These are phyloP conservation scores for Sarocladium strictum DNA, from an alignment of 2,329 filamentous ascomycete species.

Conservation along the genomic window DNA sequence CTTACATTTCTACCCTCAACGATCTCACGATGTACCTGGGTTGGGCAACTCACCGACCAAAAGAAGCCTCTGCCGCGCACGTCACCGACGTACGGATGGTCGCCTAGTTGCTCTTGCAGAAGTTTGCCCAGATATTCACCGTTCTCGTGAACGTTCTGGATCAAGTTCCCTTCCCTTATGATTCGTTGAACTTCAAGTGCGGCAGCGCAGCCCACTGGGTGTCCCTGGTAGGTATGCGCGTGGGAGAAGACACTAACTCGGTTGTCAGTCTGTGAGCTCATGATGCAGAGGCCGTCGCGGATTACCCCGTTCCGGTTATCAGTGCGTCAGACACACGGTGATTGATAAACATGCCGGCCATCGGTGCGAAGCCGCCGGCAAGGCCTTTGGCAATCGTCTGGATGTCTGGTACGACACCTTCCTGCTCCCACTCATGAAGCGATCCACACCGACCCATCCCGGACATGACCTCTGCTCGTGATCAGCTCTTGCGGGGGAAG, in stretches of 20 bases:
- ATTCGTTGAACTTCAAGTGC: conserved; percentile 34
- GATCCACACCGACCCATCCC: conserved; percentile 54
- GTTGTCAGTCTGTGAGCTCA: too few species aligned
- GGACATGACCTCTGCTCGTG: conserved; percentile 43
- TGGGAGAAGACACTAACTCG: too few species aligned
- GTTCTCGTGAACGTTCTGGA: conserved; percentile 21
- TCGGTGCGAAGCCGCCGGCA: conserved; percentile 48
- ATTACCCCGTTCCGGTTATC: too few species aligned
- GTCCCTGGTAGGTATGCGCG: conserved; percentile 21
- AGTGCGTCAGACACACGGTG: conserved; percentile 21
- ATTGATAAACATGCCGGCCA: conserved; percentile 49
- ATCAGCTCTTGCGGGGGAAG: too few species aligned
- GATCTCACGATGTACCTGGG: too few species aligned
- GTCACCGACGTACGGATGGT: conserved; percentile 22
- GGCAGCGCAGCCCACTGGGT: conserved; percentile 30
- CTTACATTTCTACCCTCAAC: too few species aligned
- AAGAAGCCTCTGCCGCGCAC: conserved; percentile 24
- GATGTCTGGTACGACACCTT: conserved; percentile 46
- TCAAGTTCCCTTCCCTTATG: conserved; percentile 26
- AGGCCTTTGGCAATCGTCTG: conserved; percentile 55
- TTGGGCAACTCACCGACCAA: too few species aligned
- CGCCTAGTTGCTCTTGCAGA: conserved; percentile 17
- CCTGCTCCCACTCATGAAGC: conserved; percentile 55
- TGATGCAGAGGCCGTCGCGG: too few species aligned
- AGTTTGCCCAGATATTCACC: conserved; percentile 6